Percentiles rank a stretch among this genome's conserved stretches.
phyloP scores from a whole-genome alignment of 495 filamentous ascomycete species.

The Achaetomiella virescens region DNA sequence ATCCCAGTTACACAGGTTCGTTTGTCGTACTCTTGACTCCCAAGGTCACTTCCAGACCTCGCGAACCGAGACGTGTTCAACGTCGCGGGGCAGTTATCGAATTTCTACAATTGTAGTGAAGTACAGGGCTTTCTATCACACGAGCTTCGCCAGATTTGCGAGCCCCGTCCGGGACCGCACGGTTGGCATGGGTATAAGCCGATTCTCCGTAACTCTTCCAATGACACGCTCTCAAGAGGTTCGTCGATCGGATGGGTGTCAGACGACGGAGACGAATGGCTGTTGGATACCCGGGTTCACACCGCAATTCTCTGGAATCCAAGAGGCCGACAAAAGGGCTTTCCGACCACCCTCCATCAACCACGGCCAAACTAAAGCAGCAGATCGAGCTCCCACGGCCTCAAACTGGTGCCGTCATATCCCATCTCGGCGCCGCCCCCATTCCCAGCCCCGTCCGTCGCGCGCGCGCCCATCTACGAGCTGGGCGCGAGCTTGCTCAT shows the following conservation, averaged over 20 bases:
- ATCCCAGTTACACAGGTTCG: too few relatives aligned
- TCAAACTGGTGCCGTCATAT: neutral
- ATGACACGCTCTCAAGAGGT: neutral
- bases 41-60: too few relatives aligned
- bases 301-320: neutral
- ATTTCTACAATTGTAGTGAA: constrained; percentile 13
- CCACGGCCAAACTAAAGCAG: constrained; percentile 20
- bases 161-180: neutral
- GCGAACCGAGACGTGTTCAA: too few relatives aligned
- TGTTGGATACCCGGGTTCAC: neutral
- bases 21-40: too few relatives aligned
- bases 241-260: constrained; percentile 6
- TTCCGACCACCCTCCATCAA: neutral
- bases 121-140: constrained; percentile 15
- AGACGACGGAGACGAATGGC: neutral
- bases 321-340: neutral
- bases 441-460: neutral
- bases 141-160: neutral
- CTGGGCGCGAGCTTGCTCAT: constrained; percentile 43
- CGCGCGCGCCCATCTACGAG: constrained; percentile 24
- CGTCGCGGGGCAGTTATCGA: neutral
- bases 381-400: constrained; percentile 14
- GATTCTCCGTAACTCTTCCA: constrained; percentile 6
- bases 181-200: neutral
- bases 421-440: neutral